Evolutionary conservation across 352 stramenopile species (phyloP).

Genomic region (Phytopythium kandeliae): DNA sequence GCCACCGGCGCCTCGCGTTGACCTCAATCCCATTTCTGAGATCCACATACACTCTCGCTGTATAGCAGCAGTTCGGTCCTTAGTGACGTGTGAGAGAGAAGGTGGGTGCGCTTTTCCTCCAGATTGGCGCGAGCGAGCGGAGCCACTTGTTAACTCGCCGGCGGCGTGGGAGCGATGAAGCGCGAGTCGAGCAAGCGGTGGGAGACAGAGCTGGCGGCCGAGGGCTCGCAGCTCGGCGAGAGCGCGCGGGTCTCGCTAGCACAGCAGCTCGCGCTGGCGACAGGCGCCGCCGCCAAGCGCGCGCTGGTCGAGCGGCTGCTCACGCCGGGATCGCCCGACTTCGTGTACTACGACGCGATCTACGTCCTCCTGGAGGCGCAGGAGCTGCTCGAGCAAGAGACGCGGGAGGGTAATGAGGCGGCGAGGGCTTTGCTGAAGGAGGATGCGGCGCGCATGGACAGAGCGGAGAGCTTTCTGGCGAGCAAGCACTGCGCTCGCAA

Average conservation of each 20-base stretch:
- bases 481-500: conserved; percentile 16
- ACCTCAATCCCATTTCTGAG: too few relatives aligned
- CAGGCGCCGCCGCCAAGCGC: conserved; percentile 17
- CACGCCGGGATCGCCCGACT: conserved; percentile 15
- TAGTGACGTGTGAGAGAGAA: too few relatives aligned
- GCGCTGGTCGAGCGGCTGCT: conserved; percentile 17
- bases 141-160: too few relatives aligned
- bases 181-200: neutral
- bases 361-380: conserved; percentile 33
- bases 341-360: conserved; percentile 24
- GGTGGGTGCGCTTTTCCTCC: too few relatives aligned
- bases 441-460: conserved; percentile 13
- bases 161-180: too few relatives aligned
- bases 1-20: too few relatives aligned
- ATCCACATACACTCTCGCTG: too few relatives aligned
- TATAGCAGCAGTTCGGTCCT: too few relatives aligned
- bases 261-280: conserved; percentile 24
- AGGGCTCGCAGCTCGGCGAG: conserved; percentile 12
- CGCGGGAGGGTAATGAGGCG: neutral
- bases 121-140: too few relatives aligned
- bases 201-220: conserved; percentile 13
- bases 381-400: conserved; percentile 17
- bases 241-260: conserved; percentile 21
- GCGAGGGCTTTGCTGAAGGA: conserved; percentile 15
- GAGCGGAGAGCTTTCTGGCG: conserved; percentile 17